Percentiles rank a stretch among this genome's conserved stretches.
phyloP scores from a whole-genome alignment of 2,329 filamentous ascomycete species.

The Diplodia seriata region DNA sequence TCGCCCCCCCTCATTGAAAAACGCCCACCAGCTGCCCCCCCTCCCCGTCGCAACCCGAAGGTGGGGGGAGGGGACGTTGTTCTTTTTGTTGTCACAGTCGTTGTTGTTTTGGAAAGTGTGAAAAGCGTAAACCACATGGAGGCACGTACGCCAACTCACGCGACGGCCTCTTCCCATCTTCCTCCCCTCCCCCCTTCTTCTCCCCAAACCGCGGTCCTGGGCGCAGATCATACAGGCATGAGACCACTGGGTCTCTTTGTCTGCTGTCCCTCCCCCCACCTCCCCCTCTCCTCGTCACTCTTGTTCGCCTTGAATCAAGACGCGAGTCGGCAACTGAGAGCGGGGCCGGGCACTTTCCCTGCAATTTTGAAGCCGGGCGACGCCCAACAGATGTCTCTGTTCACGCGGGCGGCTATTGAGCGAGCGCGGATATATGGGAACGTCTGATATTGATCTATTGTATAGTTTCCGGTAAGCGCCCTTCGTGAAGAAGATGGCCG shows the following conservation, averaged over 20 bases:
- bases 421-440: background rate
- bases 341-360: background rate
- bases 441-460: background rate
- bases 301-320: constrained; percentile 5
- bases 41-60: background rate
- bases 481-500: background rate
- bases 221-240: constrained; percentile 27
- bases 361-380: constrained; percentile 3
- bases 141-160: background rate
- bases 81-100: background rate
- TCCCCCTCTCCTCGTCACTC: background rate
- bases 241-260: background rate
- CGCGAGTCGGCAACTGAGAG: background rate
- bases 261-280: background rate
- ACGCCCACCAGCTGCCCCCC: background rate
- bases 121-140: background rate
- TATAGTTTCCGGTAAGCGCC: background rate
- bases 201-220: constrained; percentile 19
- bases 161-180: background rate
- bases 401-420: background rate
- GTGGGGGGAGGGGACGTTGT: background rate
- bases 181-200: background rate
- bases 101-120: background rate
- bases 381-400: background rate
- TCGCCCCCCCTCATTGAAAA: constrained; percentile 2